Percentiles rank a stretch among this genome's conserved stretches.
phyloP scores from a whole-genome alignment of 192 early-diverging fungal genomes.

The Coemansia sp. region DNA sequence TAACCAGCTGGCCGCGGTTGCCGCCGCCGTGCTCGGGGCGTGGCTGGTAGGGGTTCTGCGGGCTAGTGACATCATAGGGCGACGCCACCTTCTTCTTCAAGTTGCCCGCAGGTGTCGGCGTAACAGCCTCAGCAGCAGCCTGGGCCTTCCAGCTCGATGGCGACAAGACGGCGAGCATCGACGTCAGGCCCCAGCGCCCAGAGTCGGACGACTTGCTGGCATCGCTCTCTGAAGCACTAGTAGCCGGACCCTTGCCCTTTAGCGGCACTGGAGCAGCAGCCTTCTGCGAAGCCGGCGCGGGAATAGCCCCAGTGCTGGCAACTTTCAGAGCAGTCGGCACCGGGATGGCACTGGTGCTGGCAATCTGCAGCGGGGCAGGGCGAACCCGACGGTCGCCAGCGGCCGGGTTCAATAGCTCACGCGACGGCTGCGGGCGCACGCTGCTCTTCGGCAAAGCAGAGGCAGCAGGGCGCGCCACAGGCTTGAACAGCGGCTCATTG shows the following conservation, averaged over 20 bases:
- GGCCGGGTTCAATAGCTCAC: constrained; percentile 4
- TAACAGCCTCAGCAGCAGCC: not conserved
- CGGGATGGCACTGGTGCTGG: not conserved
- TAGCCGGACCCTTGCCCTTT: not conserved
- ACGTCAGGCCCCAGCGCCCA: constrained; percentile 30
- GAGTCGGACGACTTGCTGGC: constrained; percentile 22
- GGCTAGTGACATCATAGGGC: constrained; percentile 46
- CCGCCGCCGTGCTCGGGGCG: constrained; percentile 49
- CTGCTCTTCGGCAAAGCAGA: constrained; percentile 8
- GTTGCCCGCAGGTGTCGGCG: constrained; percentile 10
- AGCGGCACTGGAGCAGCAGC: not conserved
- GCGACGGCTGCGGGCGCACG: constrained; percentile 19
- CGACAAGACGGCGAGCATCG: constrained; percentile 47
- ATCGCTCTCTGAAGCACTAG: not conserved
- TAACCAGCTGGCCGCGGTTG: constrained; percentile 21
- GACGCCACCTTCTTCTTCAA: constrained; percentile 16
- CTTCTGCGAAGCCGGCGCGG: constrained; percentile 9
- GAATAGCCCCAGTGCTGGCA: constrained; percentile 10
- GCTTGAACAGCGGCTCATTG: constrained; percentile 35
- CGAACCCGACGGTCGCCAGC: constrained; percentile 15
- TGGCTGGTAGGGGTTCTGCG: constrained; percentile 49
- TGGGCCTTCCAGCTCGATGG: constrained; percentile 51
- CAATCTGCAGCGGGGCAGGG: constrained; percentile 12
- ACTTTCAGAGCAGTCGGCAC: too few species aligned
- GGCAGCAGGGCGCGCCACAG: constrained; percentile 9